These are phyloP conservation scores for Pythium oligandrum DNA, from an alignment of 352 stramenopile species.

Conservation along the genomic window DNA sequence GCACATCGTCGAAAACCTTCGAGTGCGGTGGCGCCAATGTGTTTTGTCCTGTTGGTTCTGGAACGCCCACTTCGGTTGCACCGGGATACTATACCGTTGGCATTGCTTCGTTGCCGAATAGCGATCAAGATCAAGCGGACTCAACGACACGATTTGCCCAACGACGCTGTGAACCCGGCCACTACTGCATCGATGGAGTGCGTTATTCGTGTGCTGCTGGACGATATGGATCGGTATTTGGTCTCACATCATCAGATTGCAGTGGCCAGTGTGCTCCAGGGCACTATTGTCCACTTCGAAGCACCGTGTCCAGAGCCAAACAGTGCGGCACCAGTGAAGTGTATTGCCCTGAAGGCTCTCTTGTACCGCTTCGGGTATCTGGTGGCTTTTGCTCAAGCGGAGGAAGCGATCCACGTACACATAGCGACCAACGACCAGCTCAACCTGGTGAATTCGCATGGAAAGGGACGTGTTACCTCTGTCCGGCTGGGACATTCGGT, in stretches of 20 bases:
- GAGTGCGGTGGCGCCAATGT: constrained; percentile 31
- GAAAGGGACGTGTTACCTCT: constrained; percentile 19
- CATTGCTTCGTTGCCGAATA: constrained; percentile 5
- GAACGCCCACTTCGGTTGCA: constrained; percentile 25
- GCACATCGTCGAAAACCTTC: constrained; percentile 26
- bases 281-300: too few species aligned
- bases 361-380: too few species aligned
- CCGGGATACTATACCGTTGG: constrained; percentile 47
- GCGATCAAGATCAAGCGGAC: constrained; percentile 7
- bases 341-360: too few species aligned
- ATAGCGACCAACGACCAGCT: too few species aligned
- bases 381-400: too few species aligned
- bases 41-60: constrained; percentile 47
- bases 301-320: too few species aligned
- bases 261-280: constrained; percentile 33
- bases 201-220: constrained; percentile 33
- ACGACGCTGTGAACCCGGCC: constrained; percentile 38
- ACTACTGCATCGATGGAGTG: constrained; percentile 38
- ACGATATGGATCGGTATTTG: constrained; percentile 25
- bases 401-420: too few species aligned
- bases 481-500: constrained; percentile 63
- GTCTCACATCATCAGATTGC: constrained; percentile 26
- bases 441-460: too few species aligned
- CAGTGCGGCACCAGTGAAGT: too few species aligned
- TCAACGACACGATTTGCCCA: constrained; percentile 31